Evolutionary conservation across 192 early-diverging fungal genomes (phyloP), one percentile per base, ranked within the genome.

Genomic region (Podila verticillata): DNA sequence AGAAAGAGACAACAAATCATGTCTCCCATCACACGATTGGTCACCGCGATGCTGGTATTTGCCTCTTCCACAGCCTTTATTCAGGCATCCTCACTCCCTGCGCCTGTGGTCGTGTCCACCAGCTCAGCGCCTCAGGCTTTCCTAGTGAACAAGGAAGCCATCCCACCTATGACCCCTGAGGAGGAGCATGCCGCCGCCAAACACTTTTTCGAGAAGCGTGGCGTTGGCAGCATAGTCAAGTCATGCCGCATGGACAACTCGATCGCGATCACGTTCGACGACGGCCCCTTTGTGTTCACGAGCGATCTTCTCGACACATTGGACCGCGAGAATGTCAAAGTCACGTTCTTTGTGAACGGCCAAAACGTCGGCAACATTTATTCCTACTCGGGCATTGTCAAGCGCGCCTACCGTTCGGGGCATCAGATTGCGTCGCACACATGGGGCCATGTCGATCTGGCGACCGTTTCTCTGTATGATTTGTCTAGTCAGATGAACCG

Each of bases 371-470:
- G 65, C 28, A 24, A 69, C 32, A 72, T 83, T 56, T 48, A 63
- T 3, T 24, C 65, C n/a, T 63, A 51, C 13, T 48, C 39, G 8
- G 2, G 26, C 19, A 35, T 68, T 32, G 36, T 92, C 24, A 73
- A 64, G 20, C 70, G 83, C 12, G 84, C 83, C 5, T 83, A 75
- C 66, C 34, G 73, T 2, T 71, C 61, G 5, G 91, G 92, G 5
- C 90, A 91, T 58, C 86, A 91, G 47, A 89, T 92, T 28, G 89
- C 85, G 0, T 81, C 71, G 2, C 88, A 90, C 59, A 83, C 86
- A 6, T 90, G 68, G 82, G 54, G 47, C 4, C 88, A 89, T 69
- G 66, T 64, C 1, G 82, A 86, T 47, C 58, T 89, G 13, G 70
- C 73, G 36, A 72, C 60, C 2, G 35, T 86, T 6, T 67, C 81